Conservation (phyloP, 148 eudicot species). For the Spergularia bocconei region DNA sequence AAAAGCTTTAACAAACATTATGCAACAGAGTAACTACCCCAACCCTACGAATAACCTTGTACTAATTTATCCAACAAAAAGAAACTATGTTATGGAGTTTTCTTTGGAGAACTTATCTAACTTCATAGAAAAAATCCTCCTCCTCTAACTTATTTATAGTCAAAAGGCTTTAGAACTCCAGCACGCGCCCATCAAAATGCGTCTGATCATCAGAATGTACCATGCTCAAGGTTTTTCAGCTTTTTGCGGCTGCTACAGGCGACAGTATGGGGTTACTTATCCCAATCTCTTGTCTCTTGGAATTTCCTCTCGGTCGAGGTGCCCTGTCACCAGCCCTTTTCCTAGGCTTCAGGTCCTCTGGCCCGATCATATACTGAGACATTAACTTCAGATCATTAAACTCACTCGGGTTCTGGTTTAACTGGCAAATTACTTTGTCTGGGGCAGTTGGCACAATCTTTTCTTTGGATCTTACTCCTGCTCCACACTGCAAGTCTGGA, state of each 20-base stretch:
- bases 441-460: slow-evolving; percentile 12
- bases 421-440: slow-evolving; percentile 32
- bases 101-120: slow-evolving; percentile 9
- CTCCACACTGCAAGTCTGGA: slow-evolving; percentile 4
- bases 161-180: slow-evolving; percentile 2
- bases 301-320: slow-evolving; percentile 16
- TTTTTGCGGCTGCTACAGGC: slow-evolving; percentile 10
- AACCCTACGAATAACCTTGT: neutral
- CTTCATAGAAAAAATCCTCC: slow-evolving; percentile 16
- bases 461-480: slow-evolving; percentile 1
- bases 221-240: slow-evolving; percentile 20
- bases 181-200: slow-evolving; percentile 13
- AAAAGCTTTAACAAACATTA: slow-evolving; percentile 16
- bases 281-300: slow-evolving; percentile 27
- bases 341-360: slow-evolving; percentile 39
- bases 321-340: slow-evolving; percentile 19
- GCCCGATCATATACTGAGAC: slow-evolving; percentile 43
- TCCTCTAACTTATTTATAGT: slow-evolving; percentile 20
- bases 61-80: slow-evolving; percentile 20
- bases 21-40: slow-evolving; percentile 7
- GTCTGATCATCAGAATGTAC: neutral
- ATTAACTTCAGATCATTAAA: slow-evolving; percentile 41
- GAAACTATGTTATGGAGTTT: slow-evolving; percentile 7
- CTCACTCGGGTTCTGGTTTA: slow-evolving; percentile 76
- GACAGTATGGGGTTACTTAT: slow-evolving; percentile 20